phyloP scores from a whole-genome alignment of 2,329 filamentous ascomycete species.

The Aureobasidium zeae region DNA sequence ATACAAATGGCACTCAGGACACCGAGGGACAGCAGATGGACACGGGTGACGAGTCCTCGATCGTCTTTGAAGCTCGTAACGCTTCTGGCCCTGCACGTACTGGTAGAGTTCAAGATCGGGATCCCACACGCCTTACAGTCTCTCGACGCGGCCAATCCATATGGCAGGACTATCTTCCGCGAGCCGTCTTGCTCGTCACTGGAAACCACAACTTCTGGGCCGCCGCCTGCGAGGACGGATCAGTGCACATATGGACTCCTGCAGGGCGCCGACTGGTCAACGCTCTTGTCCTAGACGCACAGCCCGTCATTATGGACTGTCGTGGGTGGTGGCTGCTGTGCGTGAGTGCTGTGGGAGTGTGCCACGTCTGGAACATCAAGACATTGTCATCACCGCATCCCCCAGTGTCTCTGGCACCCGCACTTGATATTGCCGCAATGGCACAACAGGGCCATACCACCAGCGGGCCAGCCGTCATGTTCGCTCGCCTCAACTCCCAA shows the following conservation, averaged over 20 bases:
- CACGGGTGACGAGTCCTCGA: slow-evolving; percentile 50
- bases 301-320: slow-evolving; percentile 88
- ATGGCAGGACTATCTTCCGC: slow-evolving; percentile 91
- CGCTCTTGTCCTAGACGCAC: slow-evolving; percentile 77
- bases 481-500: slow-evolving; percentile 79
- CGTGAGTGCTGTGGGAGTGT: slow-evolving; percentile 79
- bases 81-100: slow-evolving; percentile 53
- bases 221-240: slow-evolving; percentile 86
- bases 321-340: slow-evolving; percentile 82
- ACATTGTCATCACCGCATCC: slow-evolving; percentile 77
- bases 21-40: slow-evolving; percentile 29
- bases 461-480: slow-evolving; percentile 73
- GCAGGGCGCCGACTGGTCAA: slow-evolving; percentile 79
- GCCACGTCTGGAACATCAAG: slow-evolving; percentile 87
- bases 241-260: slow-evolving; percentile 82
- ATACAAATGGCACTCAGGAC: slow-evolving; percentile 44
- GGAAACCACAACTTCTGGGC: slow-evolving; percentile 89
- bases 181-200: slow-evolving; percentile 78
- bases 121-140: slow-evolving; percentile 75
- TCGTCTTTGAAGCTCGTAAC: slow-evolving; percentile 83
- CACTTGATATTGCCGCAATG: slow-evolving; percentile 77
- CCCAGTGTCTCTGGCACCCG: slow-evolving; percentile 77
- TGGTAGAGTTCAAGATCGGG: slow-evolving; percentile 54
- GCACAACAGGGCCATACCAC: slow-evolving; percentile 71
- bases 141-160: slow-evolving; percentile 69